Evolutionary conservation across 139 green algal genomes (phyloP).

Genomic region (Coccomyxa sp.): DNA sequence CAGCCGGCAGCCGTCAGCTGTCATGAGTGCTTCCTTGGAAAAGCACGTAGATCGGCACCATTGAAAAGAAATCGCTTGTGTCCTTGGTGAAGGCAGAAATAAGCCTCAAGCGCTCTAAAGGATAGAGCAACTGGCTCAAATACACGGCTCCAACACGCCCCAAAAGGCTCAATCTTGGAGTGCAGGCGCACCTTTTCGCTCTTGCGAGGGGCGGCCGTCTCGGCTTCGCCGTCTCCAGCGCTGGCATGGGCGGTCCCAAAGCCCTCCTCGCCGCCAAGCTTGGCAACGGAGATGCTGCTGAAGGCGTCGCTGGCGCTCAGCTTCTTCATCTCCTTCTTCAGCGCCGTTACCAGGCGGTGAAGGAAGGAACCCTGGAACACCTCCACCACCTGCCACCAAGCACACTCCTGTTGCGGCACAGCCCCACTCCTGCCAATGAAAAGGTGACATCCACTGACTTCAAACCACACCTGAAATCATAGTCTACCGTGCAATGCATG

Average conservation of each 20-base stretch:
- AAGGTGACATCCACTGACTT: neutral
- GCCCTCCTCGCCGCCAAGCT: slow-evolving; percentile 30
- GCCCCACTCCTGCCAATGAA: too few relatives aligned
- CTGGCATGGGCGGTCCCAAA: slow-evolving; percentile 13
- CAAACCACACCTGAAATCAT: neutral
- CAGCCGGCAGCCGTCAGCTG: too few relatives aligned
- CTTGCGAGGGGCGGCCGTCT: slow-evolving; percentile 9
- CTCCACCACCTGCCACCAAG: neutral
- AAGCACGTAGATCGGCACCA: too few relatives aligned
- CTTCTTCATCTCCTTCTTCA: slow-evolving; percentile 2
- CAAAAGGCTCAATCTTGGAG: too few relatives aligned
- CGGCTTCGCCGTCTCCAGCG: slow-evolving; percentile 10
- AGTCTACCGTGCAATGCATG: neutral
- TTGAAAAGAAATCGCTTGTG: too few relatives aligned
- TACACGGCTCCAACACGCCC: too few relatives aligned
- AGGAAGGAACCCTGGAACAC: slow-evolving; percentile 64
- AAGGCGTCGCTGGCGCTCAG: slow-evolving; percentile 3
- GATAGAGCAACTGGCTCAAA: too few relatives aligned
- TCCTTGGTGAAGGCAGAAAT: too few relatives aligned
- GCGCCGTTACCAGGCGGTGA: slow-evolving; percentile 34
- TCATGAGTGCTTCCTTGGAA: too few relatives aligned
- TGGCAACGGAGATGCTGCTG: slow-evolving; percentile 8
- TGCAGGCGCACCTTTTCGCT: slow-evolving; percentile 18
- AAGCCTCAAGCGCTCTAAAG: too few relatives aligned
- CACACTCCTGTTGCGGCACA: neutral